phyloP scores from a whole-genome alignment of 75 land plant genomes.

The Isoetes taiwanensis region DNA sequence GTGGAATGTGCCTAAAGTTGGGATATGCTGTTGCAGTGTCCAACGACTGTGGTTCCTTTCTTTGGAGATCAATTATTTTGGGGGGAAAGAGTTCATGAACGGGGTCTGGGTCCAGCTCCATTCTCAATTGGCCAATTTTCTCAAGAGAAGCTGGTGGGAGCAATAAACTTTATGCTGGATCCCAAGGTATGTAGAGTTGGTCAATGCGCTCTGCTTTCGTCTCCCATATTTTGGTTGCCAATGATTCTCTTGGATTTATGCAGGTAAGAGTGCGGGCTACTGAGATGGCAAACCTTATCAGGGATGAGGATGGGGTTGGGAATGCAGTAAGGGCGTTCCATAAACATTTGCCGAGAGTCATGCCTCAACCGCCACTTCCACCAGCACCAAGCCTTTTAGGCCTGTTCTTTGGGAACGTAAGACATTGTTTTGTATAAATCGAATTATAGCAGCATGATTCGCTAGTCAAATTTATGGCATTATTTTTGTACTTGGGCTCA shows the following conservation, averaged over 20 bases:
- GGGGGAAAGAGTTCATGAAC: conserved; percentile 53
- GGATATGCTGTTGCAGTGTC: conserved; percentile 37
- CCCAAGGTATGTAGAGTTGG: conserved; percentile 83
- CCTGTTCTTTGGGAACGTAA: too few relatives aligned
- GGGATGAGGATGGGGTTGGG: conserved; percentile 79
- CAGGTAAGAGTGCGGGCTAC: conserved; percentile 75
- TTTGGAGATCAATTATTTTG: conserved; percentile 82
- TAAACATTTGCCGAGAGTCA: conserved; percentile 20
- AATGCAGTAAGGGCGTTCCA: conserved; percentile 94
- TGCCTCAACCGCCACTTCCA: too few relatives aligned
- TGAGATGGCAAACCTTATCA: conserved; percentile 59
- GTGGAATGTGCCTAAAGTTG: neutral
- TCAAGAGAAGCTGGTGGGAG: conserved; percentile 37
- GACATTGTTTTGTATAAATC: too few relatives aligned
- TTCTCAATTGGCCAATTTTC: conserved; percentile 50
- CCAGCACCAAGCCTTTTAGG: too few relatives aligned
- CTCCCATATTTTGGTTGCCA: too few relatives aligned
- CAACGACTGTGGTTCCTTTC: conserved; percentile 64
- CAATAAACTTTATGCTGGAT: conserved; percentile 55
- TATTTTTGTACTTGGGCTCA: too few relatives aligned
- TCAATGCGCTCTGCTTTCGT: too few relatives aligned
- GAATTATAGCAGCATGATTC: too few relatives aligned
- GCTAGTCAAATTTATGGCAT: too few relatives aligned
- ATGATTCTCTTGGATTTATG: too few relatives aligned
- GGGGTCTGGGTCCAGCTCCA: conserved; percentile 62